Base-by-base conservation (phyloP, 2,329 filamentous ascomycete genomes). In the Penicillium brevicompactum region DNA sequence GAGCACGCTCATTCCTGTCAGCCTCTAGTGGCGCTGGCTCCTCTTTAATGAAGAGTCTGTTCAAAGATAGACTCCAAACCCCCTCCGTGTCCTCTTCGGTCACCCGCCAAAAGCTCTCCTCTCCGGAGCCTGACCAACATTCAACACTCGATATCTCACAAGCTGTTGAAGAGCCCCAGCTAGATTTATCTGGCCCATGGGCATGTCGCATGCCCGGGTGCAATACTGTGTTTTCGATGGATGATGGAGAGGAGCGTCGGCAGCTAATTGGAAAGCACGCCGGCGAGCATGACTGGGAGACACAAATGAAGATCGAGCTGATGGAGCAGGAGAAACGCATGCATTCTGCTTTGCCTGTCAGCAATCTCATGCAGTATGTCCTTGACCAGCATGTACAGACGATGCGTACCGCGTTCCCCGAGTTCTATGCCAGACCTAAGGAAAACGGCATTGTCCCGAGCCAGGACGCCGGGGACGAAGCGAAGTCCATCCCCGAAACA, bases 281-380 rank as follows among this genome's bases (percentile, higher is more conserved):
- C 21, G 54, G 55, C 10, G 63, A 66, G 32, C 63, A 66, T 48
- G 63, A 66, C 27, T 66, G 63, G 63, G 57, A 66, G 8, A 58
- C 37, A 5, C 63, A 66, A 40, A 66, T 66, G 63, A 58, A 62
- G 24, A 59, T 66, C n/a, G 63, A 66, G 30, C 46, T 66, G 9
- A 57, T 66, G 18, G 63, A 66, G 37, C 37, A 59, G 9, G 63
- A 66, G 44, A 62, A 56, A 46, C 63, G 63, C 38, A 62, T 66
- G 62, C 63, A 65, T 24, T 53, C 61, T 2, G 51, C 51, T 18
- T 53, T 63, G 32, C 62, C 63, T 4, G 63, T 66, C 13, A 61
- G 44, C 47, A 59, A 66, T 16, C 61, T 66, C 32, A 65, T 66
- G 62, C 55, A 65, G 31, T 66, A 66, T 9, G 47, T 66, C 5